Conservation (phyloP, 2,329 filamentous ascomycete species). For the Ophiosphaerella korrae region DNA sequence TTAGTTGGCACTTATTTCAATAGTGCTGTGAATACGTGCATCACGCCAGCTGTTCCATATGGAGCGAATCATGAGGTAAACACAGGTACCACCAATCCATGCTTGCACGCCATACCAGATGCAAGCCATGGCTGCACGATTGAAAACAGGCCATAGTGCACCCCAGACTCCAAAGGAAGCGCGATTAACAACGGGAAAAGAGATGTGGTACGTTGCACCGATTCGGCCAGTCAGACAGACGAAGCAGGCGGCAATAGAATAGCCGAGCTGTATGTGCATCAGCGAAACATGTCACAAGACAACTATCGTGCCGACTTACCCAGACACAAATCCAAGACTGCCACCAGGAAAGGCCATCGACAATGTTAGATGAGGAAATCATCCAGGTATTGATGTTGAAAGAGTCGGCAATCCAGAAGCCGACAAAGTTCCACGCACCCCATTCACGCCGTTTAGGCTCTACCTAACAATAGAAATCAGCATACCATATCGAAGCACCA, state of each 20-base stretch:
- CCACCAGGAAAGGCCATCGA: conserved; percentile 83
- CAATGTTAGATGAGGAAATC: conserved; percentile 84
- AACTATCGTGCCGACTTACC: conserved; percentile 38
- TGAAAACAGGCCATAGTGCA: conserved; percentile 85
- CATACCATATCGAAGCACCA: not conserved
- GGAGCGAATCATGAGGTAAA: conserved; percentile 84
- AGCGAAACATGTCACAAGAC: not conserved
- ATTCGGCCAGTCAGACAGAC: conserved; percentile 76
- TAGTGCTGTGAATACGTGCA: conserved; percentile 15
- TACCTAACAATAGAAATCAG: conserved; percentile 52
- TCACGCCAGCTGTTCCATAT: conserved; percentile 75
- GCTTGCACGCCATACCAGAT: conserved; percentile 87
- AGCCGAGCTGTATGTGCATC: conserved; percentile 61
- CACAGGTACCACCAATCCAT: conserved; percentile 81
- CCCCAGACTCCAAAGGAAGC: conserved; percentile 90
- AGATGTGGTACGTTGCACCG: conserved; percentile 85
- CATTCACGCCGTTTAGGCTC: conserved; percentile 81
- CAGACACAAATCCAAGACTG: conserved; percentile 80
- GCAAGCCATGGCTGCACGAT: conserved; percentile 84
- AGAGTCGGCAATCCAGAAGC: conserved; percentile 72
- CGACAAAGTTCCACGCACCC: conserved; percentile 86
- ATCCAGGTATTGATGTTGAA: conserved; percentile 79
- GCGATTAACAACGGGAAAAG: conserved; percentile 80
- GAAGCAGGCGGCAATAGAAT: conserved; percentile 76
- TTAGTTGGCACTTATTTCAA: not conserved